A percentile compares a stretch with the other conserved stretches of the same genome.
Evolutionary conservation across 139 green algal species (phyloP).

Genomic region (Chlamydomonas schloesseri): DNA sequence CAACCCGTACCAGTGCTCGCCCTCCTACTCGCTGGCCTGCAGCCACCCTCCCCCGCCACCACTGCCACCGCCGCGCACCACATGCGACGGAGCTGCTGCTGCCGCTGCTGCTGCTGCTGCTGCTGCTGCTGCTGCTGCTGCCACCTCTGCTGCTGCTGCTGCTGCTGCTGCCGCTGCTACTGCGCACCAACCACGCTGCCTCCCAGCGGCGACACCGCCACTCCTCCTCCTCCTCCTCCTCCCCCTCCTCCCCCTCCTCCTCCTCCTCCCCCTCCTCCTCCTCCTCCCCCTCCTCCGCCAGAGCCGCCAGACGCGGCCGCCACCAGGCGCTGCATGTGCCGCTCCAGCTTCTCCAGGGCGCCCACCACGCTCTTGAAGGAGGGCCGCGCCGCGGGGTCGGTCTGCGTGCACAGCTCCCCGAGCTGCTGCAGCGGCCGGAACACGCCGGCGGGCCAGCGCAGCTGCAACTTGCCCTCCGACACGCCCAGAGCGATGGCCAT

Average conservation of each 20-base stretch:
- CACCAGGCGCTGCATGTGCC: constrained; percentile 30
- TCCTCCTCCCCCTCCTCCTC: background rate
- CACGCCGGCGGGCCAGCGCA: constrained; percentile 26
- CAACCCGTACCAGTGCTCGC: no score
- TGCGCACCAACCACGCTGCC: no score
- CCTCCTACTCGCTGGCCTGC: no score
- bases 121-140: no score
- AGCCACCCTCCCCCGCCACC: no score
- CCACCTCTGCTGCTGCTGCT: no score
- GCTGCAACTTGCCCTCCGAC: constrained; percentile 10
- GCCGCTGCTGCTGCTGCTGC: no score
- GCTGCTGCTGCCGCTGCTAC: no score
- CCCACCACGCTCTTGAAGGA: constrained; percentile 26
- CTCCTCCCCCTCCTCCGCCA: background rate
- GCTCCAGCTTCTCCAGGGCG: constrained; percentile 36
- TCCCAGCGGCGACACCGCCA: no score
- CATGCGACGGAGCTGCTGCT: no score
- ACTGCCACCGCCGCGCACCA: no score
- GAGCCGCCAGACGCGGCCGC: background rate
- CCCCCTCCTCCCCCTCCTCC: background rate
- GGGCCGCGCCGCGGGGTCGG: background rate
- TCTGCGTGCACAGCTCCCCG: constrained; percentile 21
- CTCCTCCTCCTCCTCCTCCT: background rate
- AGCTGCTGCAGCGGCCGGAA: constrained; percentile 41
- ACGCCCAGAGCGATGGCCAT: constrained; percentile 36